Conservation (phyloP, 495 filamentous ascomycete genomes). For the Bathelium albidoporum region DNA sequence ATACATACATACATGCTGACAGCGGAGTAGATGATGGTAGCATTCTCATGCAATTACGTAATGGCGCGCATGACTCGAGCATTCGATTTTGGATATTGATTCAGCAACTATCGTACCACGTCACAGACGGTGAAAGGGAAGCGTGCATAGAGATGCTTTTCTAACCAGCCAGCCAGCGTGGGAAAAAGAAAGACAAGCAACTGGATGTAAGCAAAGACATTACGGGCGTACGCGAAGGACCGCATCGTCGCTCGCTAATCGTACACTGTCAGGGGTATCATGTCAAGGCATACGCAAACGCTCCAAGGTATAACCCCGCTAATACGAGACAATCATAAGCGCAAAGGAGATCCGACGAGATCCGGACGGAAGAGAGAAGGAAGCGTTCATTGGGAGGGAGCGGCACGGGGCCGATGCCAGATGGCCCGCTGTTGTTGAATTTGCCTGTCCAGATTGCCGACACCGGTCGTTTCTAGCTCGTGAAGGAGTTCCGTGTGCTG, state of each 20-base stretch:
- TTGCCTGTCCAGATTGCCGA: constrained; percentile 21
- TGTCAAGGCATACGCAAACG: neutral
- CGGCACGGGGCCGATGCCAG: neutral
- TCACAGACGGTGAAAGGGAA: neutral
- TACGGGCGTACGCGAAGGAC: neutral
- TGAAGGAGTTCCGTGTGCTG: constrained; percentile 36
- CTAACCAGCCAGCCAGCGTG: neutral
- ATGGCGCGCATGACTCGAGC: too few relatives aligned
- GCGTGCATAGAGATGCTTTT: neutral
- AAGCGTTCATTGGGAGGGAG: neutral
- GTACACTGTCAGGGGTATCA: neutral
- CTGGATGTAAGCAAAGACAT: neutral
- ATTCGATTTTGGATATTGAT: too few relatives aligned
- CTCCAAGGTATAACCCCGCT: neutral
- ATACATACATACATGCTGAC: neutral
- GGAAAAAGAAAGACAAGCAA: neutral
- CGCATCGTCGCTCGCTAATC: neutral
- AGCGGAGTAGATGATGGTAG: too few relatives aligned
- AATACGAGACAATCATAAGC: neutral
- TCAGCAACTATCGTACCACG: too few relatives aligned
- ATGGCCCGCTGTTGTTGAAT: constrained; percentile 12
- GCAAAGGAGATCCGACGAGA: neutral
- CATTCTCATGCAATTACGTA: too few relatives aligned
- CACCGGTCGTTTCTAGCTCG: constrained; percentile 28
- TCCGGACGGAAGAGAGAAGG: neutral